Evolutionary conservation across 78 protist genomes (phyloP), one percentile per base, ranked within the genome.

Genomic region (Neovahlkampfia damariscottae): DNA sequence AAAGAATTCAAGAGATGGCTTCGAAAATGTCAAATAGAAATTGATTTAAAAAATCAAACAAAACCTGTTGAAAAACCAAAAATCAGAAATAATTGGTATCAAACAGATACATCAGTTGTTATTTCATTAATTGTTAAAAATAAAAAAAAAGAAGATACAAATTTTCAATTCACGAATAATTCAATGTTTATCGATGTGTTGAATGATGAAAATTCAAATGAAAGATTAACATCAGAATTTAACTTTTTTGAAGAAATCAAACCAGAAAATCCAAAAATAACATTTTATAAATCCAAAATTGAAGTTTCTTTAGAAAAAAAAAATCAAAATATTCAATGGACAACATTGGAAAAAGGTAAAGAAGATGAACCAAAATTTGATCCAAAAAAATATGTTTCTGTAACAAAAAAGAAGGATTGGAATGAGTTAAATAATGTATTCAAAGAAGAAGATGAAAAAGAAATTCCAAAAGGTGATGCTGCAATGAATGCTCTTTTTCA

Each of bases 401-500:
- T 19, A 50, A 82, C 58, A 67, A 41, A 32, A 74, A 19, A 72
- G 27, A 86, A 83, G 87, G 78, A 92, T 67, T 92, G 96, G 96
- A 87, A 82, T 31, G 19, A 68, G 67, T 68, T 88, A 38, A 79
- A 4, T 74, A 78, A 41, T 10, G 89, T 77, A 2, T 40, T 77
- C n/a, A 58, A 36, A 28, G 9, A 74, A 73, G 87, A 83, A n/a
- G 69, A 62, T 0, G 82, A 85, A 31, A 74, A 87, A n/a, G 92
- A 75, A 41, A 76, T 83, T 76, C 84, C 41, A 19, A 88, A 82
- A 9, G 94, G 94, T 36, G 89, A 88, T 35, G 86, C 31, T 41
- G 82, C 87, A 32, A 71, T 91, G 32, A 86, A 84, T 72, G 74
- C 74, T 30, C 87, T 91, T 3, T 84, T 91, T 80, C 87, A 77